Percentiles rank a stretch among this genome's conserved stretches.
These are phyloP conservation scores for Gossypium stocksii DNA, from an alignment of 345 rosid genomes.

Conservation along the genomic window DNA sequence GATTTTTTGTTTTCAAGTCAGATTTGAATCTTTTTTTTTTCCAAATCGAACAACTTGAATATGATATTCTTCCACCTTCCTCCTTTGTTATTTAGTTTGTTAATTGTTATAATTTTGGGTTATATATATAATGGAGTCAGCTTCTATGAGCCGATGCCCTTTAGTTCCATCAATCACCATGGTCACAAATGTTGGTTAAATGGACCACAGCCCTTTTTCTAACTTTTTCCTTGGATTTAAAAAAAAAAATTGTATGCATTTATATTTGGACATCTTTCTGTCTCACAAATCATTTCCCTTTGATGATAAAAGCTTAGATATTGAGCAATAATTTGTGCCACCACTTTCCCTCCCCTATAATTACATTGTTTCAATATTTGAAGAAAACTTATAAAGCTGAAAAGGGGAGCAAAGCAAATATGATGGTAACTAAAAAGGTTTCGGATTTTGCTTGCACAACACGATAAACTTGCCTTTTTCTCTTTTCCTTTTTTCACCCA, in stretches of 20 bases:
- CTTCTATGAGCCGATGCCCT: neutral
- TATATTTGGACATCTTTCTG: conserved; percentile 22
- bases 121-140: neutral
- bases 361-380: conserved; percentile 9
- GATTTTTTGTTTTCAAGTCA: no score
- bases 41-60: no score
- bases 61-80: no score
- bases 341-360: conserved; percentile 16
- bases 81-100: no score
- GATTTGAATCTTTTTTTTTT: no score
- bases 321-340: conserved; percentile 17
- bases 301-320: conserved; percentile 21
- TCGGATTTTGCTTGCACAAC: conserved; percentile 23
- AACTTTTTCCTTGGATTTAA: conserved; percentile 20
- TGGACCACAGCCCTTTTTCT: no score
- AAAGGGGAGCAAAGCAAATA: no score
- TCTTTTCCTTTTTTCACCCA: neutral
- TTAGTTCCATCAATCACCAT: neutral
- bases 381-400: neutral
- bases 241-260: neutral
- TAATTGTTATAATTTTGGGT: neutral
- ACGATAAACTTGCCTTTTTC: conserved; percentile 9
- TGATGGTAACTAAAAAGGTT: neutral
- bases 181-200: no score
- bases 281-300: conserved; percentile 30